A percentile compares a stretch with the other conserved stretches of the same genome.
These are phyloP conservation scores for Artemisia tridentata DNA, from an alignment of 129 eudicot species.

Conservation along the genomic window DNA sequence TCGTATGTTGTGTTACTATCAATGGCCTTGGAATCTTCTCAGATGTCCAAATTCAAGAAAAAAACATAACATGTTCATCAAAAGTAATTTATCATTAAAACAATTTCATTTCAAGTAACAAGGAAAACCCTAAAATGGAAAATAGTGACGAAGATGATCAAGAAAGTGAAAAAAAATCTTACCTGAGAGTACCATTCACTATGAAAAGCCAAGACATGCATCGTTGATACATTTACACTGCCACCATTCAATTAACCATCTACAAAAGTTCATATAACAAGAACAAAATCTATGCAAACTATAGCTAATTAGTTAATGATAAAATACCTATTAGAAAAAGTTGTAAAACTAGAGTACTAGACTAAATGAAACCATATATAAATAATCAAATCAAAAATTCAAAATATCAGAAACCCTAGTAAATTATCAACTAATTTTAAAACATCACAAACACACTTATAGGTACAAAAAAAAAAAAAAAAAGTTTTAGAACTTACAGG, in stretches of 20 bases:
- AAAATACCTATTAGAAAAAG: neutral
- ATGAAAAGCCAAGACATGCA: conserved; percentile 25
- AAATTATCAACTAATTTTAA: conserved; percentile 1
- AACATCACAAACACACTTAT: conserved; percentile 4
- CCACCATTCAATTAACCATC: conserved; percentile 25
- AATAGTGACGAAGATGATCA: conserved; percentile 37
- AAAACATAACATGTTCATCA: conserved; percentile 32
- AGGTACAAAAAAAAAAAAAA: neutral
- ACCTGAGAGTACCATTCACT: conserved; percentile 30
- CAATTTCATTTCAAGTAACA: conserved; percentile 26
- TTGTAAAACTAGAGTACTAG: too few relatives aligned
- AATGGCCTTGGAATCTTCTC: conserved; percentile 35
- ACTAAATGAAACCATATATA: too few relatives aligned
- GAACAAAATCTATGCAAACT: neutral
- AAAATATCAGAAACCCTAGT: neutral
- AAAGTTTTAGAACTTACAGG: conserved; percentile 7
- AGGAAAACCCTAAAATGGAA: conserved; percentile 40
- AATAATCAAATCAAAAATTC: neutral
- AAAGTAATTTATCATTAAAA: conserved; percentile 18
- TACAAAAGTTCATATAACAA: conserved; percentile 20
- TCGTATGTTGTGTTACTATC: conserved; percentile 35
- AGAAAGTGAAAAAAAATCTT: conserved; percentile 35
- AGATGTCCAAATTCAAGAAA: conserved; percentile 25
- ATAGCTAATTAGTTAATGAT: conserved; percentile 1
- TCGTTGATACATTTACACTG: conserved; percentile 23